Evolutionary conservation across 75 land plant genomes (phyloP).

Genomic region (Pinus tabuliformis): DNA sequence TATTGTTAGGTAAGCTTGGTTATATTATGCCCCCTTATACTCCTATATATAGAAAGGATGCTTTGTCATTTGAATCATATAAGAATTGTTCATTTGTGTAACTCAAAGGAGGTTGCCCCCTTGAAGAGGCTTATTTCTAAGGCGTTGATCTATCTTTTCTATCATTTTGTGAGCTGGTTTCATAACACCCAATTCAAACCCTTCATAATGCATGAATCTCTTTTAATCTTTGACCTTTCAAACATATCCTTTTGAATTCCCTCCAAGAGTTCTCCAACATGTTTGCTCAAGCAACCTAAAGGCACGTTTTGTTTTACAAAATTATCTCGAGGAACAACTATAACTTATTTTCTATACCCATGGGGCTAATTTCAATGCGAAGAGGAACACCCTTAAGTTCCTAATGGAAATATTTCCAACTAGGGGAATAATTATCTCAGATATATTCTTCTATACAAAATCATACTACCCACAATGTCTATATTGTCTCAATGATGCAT

Average conservation of each 20-base stretch:
- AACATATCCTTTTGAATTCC: conserved; percentile 68
- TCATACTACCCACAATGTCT: conserved; percentile 54
- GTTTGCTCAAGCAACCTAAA: conserved; percentile 37
- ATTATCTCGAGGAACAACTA: conserved; percentile 88
- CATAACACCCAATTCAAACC: conserved; percentile 85
- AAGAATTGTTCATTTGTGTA: too few species aligned
- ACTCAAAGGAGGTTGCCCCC: too few species aligned
- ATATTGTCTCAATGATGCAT: conserved; percentile 60
- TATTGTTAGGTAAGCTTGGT: too few species aligned
- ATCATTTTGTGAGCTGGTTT: too few species aligned
- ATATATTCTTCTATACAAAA: conserved; percentile 75
- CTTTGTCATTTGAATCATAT: too few species aligned
- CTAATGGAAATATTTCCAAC: conserved; percentile 99
- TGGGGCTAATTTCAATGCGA: conserved; percentile 94
- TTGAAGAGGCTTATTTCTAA: too few species aligned
- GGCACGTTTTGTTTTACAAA: conserved; percentile 69
- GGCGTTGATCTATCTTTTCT: too few species aligned
- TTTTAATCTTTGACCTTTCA: conserved; percentile 71
- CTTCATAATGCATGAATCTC: conserved; percentile 71
- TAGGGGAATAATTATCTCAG: conserved; percentile 93
- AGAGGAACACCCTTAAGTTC: conserved; percentile 97
- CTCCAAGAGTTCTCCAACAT: conserved; percentile 52
- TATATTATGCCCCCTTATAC: too few species aligned
- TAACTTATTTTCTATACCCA: conserved; percentile 39
- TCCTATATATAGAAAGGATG: too few species aligned